These are phyloP conservation scores for Cladorrhinum sp. DNA, from an alignment of 2,329 filamentous ascomycete species.

Conservation along the genomic window DNA sequence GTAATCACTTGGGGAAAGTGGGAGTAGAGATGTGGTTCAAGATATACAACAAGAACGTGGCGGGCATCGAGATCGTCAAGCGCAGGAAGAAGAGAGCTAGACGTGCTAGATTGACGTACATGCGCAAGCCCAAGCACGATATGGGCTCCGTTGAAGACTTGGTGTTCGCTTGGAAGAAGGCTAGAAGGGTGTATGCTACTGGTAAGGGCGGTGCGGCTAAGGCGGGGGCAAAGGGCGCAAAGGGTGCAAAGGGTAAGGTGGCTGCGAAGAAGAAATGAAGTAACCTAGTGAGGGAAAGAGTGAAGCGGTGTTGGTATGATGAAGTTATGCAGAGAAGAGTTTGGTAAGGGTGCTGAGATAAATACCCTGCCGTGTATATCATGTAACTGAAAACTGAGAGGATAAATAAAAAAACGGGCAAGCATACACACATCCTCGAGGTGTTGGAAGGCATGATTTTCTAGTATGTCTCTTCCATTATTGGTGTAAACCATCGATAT, in stretches of 20 bases:
- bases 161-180: slow-evolving; percentile 58
- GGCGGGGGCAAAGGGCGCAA: slow-evolving; percentile 16
- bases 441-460: neutral
- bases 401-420: neutral
- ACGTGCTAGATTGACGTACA: slow-evolving; percentile 83
- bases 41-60: slow-evolving; percentile 84
- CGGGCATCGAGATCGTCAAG: slow-evolving; percentile 92
- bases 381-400: neutral
- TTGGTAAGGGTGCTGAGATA: neutral
- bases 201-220: slow-evolving; percentile 24
- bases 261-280: slow-evolving; percentile 25
- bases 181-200: slow-evolving; percentile 39
- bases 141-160: slow-evolving; percentile 80
- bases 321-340: neutral
- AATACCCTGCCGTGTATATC: neutral
- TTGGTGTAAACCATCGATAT: too few species aligned
- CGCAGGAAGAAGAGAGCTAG: slow-evolving; percentile 78
- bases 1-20: slow-evolving; percentile 80
- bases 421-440: neutral
- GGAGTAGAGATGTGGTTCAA: slow-evolving; percentile 98
- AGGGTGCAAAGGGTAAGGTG: slow-evolving; percentile 10
- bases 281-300: neutral
- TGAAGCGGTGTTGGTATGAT: neutral
- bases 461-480: too few species aligned
- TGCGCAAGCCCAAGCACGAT: slow-evolving; percentile 85